These are phyloP conservation scores for Hylodesmum podocarpum DNA, from an alignment of 306 rosid species.

Conservation along the genomic window DNA sequence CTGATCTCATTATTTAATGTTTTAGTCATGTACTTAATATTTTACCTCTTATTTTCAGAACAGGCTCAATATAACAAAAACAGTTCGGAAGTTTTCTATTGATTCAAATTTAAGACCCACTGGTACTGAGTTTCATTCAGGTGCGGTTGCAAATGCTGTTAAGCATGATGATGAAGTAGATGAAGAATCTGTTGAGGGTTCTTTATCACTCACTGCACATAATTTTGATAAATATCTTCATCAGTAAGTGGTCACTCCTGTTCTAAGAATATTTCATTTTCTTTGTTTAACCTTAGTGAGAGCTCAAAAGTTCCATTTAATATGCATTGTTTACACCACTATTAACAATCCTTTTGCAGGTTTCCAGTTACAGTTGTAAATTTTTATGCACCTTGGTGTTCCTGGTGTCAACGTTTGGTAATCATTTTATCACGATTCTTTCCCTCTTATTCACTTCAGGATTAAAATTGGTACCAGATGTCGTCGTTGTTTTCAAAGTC, in stretches of 20 bases:
- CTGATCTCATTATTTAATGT: slow-evolving; percentile 16
- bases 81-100: slow-evolving; percentile 81
- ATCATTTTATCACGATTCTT: slow-evolving; percentile 29
- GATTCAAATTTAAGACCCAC: slow-evolving; percentile 73
- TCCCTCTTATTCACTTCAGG: neutral
- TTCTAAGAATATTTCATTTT: slow-evolving; percentile 31
- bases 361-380: slow-evolving; percentile 77
- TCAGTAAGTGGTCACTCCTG: slow-evolving; percentile 59
- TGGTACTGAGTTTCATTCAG: slow-evolving; percentile 87
- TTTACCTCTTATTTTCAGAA: slow-evolving; percentile 61
- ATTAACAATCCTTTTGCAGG: slow-evolving; percentile 51
- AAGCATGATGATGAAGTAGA: slow-evolving; percentile 88
- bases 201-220: slow-evolving; percentile 44
- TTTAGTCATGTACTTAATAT: slow-evolving; percentile 36
- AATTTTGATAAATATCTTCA: slow-evolving; percentile 73
- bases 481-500: slow-evolving; percentile 10
- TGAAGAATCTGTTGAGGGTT: slow-evolving; percentile 68
- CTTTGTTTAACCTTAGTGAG: neutral
- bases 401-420: slow-evolving; percentile 97
- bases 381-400: slow-evolving; percentile 97
- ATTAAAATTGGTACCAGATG: slow-evolving; percentile 12
- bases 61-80: slow-evolving; percentile 93
- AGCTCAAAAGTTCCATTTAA: neutral
- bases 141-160: slow-evolving; percentile 54
- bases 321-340: neutral